A percentile compares a stretch with the other conserved stretches of the same genome.
phyloP scores from a whole-genome alignment of 768 basidiomycete species.

The Leccinum longicurvipes region DNA sequence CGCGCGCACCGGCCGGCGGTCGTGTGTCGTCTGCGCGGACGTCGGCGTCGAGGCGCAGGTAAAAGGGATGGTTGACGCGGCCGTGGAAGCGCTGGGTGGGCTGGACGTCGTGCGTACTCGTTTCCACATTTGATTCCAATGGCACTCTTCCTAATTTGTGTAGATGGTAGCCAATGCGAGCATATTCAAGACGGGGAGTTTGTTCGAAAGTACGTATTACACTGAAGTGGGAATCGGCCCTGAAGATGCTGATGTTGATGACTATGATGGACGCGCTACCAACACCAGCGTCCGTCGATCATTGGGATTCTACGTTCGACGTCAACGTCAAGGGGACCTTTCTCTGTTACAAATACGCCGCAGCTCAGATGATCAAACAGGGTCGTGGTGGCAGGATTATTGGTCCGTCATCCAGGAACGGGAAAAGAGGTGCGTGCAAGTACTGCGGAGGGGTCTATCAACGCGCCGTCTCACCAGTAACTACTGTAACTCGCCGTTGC shows the following conservation, averaged over 20 bases:
- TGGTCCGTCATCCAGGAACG: neutral
- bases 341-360: slow-evolving; percentile 37
- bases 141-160: neutral
- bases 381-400: slow-evolving; percentile 39
- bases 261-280: neutral
- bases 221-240: neutral
- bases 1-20: neutral
- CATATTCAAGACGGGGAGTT: neutral
- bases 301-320: slow-evolving; percentile 29
- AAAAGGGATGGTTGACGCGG: neutral
- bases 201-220: neutral
- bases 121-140: neutral
- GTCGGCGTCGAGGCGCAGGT: neutral
- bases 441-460: neutral
- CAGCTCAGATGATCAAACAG: slow-evolving; percentile 39
- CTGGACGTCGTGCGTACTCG: neutral
- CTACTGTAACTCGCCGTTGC: neutral
- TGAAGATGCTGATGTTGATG: neutral
- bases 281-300: slow-evolving; percentile 24
- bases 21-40: neutral
- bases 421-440: neutral
- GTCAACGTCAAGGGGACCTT: slow-evolving; percentile 37
- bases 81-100: neutral
- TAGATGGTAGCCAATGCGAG: neutral
- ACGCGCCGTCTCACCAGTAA: slow-evolving; percentile 3